Base-by-base conservation (phyloP, 1,284 basidiomycete genomes). In the Malassezia brasiliensis region DNA sequence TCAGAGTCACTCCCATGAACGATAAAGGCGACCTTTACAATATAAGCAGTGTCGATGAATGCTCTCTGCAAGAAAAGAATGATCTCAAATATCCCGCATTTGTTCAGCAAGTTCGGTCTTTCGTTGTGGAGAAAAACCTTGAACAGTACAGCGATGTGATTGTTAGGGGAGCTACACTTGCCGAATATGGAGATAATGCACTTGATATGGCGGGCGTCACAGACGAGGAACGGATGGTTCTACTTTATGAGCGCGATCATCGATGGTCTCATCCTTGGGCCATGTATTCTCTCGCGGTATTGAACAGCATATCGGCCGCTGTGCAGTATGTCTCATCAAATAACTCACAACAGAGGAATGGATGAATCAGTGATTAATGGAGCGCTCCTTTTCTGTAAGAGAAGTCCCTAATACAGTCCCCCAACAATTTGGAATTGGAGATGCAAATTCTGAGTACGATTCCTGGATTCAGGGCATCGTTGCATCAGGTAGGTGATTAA, bases 281-380 rank as follows among this genome's bases (percentile, higher is more conserved):
- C 81, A 74, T 85, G 8, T 85, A 83, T 68, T 80, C 80, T 65
- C 79, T 83, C 61, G 82, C 82, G 56, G 75, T 81, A 50, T 76
- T 83, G 59, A 79, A 83, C 56, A 83, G 80, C 0, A 66, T 83
- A 32, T 83, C 83, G 3, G 84, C 84, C 10, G 82, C 82, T 35
- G 83, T 85, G 15, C 84, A 85, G 74, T 85, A 84, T 35, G 83
- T 82, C 81, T 83, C 3, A n/a, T n/a, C 7, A 3, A n/a, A 37
- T 17, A 37, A 17, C 36, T 37, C 3, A 37, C 14, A 17, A 3
- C 36, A 37, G 36, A 19, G 42, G 42, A 8, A 32, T 32, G 42
- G 42, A 84, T 60, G 81, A 85, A 72, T 79, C 83, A 19, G 83
- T 83, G 50, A 82, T 82, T 60, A 85, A 85, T 64, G 84, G 84